These are phyloP conservation scores for Gracilaria domingensis DNA, from an alignment of 23 red algal species.

Conservation along the genomic window DNA sequence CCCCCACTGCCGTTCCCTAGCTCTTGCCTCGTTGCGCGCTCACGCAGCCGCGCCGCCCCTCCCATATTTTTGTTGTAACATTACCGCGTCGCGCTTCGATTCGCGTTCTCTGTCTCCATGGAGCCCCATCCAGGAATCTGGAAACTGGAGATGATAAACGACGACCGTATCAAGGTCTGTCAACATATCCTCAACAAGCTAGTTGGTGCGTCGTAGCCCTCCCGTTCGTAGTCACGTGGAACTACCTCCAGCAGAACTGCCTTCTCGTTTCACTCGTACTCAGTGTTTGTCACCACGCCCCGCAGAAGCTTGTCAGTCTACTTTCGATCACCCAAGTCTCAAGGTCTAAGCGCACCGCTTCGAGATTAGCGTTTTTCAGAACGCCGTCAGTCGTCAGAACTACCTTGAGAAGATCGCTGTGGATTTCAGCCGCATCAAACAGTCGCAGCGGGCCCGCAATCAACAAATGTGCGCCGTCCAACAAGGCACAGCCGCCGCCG, in stretches of 20 bases:
- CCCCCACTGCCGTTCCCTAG: too few relatives aligned
- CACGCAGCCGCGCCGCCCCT: too few relatives aligned
- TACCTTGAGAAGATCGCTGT: conserved; percentile 62
- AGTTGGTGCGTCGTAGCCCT: conserved; percentile 10
- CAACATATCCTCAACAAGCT: conserved; percentile 78
- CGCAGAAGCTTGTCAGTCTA: neutral
- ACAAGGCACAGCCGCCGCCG: neutral
- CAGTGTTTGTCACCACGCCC: neutral
- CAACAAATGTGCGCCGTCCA: neutral
- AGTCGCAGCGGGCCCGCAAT: neutral
- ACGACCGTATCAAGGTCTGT: conserved; percentile 71
- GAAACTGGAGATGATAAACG: conserved; percentile 42
- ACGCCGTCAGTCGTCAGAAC: conserved; percentile 41
- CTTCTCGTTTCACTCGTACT: neutral
- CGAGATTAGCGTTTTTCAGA: conserved; percentile 43
- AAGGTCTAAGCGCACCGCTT: conserved; percentile 26
- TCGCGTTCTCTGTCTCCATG: neutral
- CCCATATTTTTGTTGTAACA: too few relatives aligned
- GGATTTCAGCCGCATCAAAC: conserved; percentile 44
- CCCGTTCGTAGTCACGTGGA: too few relatives aligned
- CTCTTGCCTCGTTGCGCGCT: too few relatives aligned
- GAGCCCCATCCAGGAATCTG: neutral
- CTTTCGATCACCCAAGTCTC: conserved; percentile 6
- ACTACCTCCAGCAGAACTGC: too few relatives aligned
- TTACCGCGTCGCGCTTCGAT: too few relatives aligned